Evolutionary conservation across 208 protist genomes (phyloP).

Genomic region (Plasmodiophora brassicae): DNA sequence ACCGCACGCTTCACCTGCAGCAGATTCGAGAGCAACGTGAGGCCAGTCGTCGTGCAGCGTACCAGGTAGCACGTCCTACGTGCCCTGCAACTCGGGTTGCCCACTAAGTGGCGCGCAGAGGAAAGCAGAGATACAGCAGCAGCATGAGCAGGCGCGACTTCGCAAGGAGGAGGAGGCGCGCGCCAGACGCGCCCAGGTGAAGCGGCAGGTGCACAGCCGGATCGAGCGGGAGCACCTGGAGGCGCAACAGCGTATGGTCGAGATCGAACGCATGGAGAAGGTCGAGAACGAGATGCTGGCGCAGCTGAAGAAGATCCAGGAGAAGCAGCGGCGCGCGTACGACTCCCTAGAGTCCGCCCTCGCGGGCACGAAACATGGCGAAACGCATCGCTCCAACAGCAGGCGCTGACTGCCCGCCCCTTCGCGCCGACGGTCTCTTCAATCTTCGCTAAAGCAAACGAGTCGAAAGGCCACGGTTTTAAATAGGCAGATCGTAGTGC

Average conservation of each 20-base stretch:
- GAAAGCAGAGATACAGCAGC: background rate
- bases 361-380: no score
- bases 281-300: background rate
- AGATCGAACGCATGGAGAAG: conserved; percentile 8
- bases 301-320: background rate
- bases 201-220: background rate
- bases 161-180: background rate
- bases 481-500: no score
- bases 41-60: background rate
- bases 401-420: no score
- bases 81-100: no score
- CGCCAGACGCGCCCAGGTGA: background rate
- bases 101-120: no score
- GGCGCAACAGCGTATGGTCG: background rate
- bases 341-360: no score
- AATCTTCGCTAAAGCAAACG: no score
- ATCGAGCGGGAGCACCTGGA: conserved; percentile 3
- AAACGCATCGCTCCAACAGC: no score
- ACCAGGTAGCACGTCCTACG: no score
- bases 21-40: background rate
- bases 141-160: background rate
- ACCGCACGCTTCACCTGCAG: background rate
- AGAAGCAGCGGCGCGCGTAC: background rate
- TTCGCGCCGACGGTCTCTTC: no score
- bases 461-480: no score